Evolutionary conservation across 768 basidiomycete species (phyloP).

Genomic region (Inosperma sp.): DNA sequence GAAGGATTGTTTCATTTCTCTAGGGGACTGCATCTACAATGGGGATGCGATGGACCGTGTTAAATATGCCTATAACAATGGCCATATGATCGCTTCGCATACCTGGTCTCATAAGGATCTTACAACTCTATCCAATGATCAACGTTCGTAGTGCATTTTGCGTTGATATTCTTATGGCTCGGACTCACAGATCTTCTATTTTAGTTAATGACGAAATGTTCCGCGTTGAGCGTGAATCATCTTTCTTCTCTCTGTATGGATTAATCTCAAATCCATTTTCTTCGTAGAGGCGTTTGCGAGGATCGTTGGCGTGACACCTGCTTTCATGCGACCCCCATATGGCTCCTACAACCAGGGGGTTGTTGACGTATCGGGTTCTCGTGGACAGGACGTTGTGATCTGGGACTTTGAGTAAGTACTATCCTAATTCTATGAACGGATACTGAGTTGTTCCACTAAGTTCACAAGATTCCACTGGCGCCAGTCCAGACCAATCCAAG

Average conservation of each 20-base stretch:
- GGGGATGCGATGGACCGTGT: constrained; percentile 23
- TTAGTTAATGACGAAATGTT: constrained; percentile 35
- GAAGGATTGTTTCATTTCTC: neutral
- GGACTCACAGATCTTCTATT: neutral
- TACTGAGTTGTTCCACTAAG: constrained; percentile 14
- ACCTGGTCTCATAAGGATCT: constrained; percentile 41
- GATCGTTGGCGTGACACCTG: constrained; percentile 34
- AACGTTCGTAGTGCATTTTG: constrained; percentile 23
- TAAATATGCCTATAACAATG: constrained; percentile 34
- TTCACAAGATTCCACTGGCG: constrained; percentile 32
- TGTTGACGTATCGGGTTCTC: constrained; percentile 24
- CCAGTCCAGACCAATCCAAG: constrained; percentile 22
- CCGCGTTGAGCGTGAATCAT: constrained; percentile 31
- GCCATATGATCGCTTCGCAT: constrained; percentile 43
- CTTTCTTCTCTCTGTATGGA: constrained; percentile 1
- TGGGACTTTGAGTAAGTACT: constrained; percentile 38
- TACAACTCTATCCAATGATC: constrained; percentile 26
- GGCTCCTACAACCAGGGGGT: constrained; percentile 39
- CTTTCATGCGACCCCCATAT: constrained; percentile 40
- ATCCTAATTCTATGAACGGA: neutral
- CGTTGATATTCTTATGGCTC: neutral
- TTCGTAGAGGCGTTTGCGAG: constrained; percentile 32
- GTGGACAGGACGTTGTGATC: constrained; percentile 28
- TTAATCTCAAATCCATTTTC: neutral
- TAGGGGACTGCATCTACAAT: constrained; percentile 36